Conservation (phyloP, 495 filamentous ascomycete species). For the Bathelium albidoporum region DNA sequence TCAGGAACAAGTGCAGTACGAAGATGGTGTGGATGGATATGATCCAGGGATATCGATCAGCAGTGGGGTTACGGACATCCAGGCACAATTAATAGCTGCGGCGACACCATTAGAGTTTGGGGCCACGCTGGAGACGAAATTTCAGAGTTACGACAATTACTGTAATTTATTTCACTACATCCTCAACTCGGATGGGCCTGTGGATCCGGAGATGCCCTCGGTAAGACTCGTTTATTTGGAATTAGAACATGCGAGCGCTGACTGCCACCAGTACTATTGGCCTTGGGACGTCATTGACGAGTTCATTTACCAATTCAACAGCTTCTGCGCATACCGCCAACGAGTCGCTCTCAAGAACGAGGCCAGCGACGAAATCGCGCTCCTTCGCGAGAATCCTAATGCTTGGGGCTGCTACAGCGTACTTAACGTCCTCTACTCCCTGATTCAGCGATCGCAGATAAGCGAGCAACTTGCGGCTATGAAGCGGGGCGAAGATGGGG, state of each 20-base stretch:
- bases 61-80: slow-evolving; percentile 57
- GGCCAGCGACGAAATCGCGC: slow-evolving; percentile 78
- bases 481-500: slow-evolving; percentile 82
- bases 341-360: slow-evolving; percentile 75
- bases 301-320: slow-evolving; percentile 99
- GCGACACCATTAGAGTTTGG: slow-evolving; percentile 92
- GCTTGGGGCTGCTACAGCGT: slow-evolving; percentile 99
- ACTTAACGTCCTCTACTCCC: slow-evolving; percentile 96
- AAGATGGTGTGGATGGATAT: slow-evolving; percentile 57
- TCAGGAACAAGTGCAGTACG: slow-evolving; percentile 85
- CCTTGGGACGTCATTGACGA: slow-evolving; percentile 99
- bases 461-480: slow-evolving; percentile 90
- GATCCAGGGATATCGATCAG: slow-evolving; percentile 49
- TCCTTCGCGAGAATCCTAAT: slow-evolving; percentile 92
- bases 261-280: slow-evolving; percentile 74
- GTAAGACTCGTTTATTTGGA: slow-evolving; percentile 35
- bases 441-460: slow-evolving; percentile 96
- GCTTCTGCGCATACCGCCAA: slow-evolving; percentile 92
- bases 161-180: slow-evolving; percentile 99
- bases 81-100: slow-evolving; percentile 76
- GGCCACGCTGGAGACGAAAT: slow-evolving; percentile 88
- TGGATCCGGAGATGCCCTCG: slow-evolving; percentile 90
- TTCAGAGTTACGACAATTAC: slow-evolving; percentile 97
- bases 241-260: neutral
- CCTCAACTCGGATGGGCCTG: slow-evolving; percentile 94